phyloP scores from a whole-genome alignment of 2,329 filamentous ascomycete genomes.

The Myrmaecium sp. region DNA sequence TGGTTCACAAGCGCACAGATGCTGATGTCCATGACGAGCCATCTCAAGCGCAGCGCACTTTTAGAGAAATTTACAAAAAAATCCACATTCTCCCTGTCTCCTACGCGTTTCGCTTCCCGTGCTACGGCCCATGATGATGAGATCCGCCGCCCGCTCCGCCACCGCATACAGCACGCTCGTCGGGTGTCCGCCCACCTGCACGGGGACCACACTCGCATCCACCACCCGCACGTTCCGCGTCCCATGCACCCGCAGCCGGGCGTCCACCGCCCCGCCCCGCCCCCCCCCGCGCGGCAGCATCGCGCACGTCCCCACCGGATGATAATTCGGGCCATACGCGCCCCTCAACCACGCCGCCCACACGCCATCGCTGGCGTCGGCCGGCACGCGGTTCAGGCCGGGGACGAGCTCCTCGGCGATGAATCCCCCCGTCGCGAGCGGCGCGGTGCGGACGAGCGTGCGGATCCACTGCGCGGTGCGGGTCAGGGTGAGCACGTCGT shows the following conservation, averaged over 20 bases:
- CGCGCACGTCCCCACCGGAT: constrained; percentile 17
- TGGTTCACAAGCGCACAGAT: too few species aligned
- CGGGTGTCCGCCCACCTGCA: constrained; percentile 19
- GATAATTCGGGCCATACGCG: constrained; percentile 12
- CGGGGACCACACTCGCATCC: constrained; percentile 18
- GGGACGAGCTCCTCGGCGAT: constrained; percentile 10
- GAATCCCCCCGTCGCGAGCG: constrained; percentile 10
- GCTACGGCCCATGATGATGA: too few species aligned
- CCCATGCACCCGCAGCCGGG: constrained; percentile 16
- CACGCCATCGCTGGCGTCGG: constrained; percentile 7
- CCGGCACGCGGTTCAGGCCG: constrained; percentile 9
- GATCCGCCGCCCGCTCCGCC: constrained; percentile 18
- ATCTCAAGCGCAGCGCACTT: too few species aligned
- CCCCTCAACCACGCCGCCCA: constrained; percentile 12
- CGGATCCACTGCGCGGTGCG: constrained; percentile 16
- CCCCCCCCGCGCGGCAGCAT: constrained; percentile 17
- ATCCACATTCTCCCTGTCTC: too few species aligned
- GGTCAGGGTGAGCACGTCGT: constrained; percentile 19
- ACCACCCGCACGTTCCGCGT: constrained; percentile 18
- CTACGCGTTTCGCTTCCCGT: not conserved
- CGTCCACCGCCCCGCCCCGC: constrained; percentile 19
- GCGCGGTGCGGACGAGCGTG: constrained; percentile 12
- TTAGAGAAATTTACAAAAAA: too few species aligned
- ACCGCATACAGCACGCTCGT: constrained; percentile 20
- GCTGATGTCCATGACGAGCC: too few species aligned